A percentile compares a stretch with the other conserved stretches of the same genome.
Conservation (phyloP, 371 early-diverging fungal genomes). For the Encephalitozoon intestinalis region DNA sequence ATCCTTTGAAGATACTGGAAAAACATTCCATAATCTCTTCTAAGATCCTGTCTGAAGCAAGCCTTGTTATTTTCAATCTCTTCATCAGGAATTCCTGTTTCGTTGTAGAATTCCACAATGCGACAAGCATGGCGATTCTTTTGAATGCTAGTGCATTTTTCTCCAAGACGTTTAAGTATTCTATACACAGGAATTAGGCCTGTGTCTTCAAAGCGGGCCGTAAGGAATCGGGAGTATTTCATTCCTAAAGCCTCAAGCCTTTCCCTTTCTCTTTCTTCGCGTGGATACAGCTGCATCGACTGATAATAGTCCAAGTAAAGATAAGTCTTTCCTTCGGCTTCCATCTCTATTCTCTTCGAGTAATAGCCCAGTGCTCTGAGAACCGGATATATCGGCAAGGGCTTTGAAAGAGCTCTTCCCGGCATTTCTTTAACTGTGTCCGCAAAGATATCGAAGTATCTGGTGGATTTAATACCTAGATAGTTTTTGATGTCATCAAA, state of each 20-base stretch:
- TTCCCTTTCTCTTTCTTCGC: neutral
- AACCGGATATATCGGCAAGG: neutral
- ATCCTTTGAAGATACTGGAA: neutral
- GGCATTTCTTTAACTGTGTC: neutral
- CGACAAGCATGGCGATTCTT: neutral
- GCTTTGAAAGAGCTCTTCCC: neutral
- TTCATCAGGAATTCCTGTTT: neutral
- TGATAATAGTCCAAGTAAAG: slow-evolving; percentile 1
- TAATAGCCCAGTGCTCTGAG: neutral
- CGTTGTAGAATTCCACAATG: neutral
- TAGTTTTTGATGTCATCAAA: neutral
- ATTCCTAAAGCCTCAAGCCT: neutral
- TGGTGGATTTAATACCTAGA: neutral
- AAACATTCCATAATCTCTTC: slow-evolving; percentile 1
- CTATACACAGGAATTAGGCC: neutral
- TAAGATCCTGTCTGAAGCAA: neutral
- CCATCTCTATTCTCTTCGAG: neutral
- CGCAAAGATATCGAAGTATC: neutral
- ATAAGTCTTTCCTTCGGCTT: neutral
- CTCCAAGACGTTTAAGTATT: neutral
- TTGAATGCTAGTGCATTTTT: neutral
- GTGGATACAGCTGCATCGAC: neutral
- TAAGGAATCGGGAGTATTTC: neutral
- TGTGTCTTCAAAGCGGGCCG: neutral
- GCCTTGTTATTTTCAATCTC: neutral